These are phyloP conservation scores for Beauveria asiatica DNA, from an alignment of 2,329 filamentous ascomycete species.

Conservation along the genomic window DNA sequence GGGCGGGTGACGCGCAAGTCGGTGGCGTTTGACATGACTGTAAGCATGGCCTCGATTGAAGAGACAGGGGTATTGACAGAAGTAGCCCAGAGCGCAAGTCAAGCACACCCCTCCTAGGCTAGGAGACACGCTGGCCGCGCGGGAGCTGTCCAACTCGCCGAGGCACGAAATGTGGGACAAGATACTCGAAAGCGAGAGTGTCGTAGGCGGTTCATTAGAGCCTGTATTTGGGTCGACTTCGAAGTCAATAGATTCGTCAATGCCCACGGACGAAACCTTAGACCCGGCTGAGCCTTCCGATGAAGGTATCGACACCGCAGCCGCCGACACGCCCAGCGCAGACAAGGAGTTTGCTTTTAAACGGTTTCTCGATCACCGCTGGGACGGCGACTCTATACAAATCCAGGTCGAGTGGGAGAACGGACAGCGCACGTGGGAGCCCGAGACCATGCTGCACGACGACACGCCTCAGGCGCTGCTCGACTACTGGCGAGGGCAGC, in stretches of 20 bases:
- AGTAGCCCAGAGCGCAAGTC: neutral
- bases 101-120: constrained; percentile 1
- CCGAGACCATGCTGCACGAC: constrained; percentile 24
- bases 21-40: constrained; percentile 10
- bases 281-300: neutral
- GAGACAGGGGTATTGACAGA: neutral
- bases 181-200: neutral
- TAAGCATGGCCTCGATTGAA: neutral
- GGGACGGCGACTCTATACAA: constrained; percentile 21
- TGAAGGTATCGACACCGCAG: neutral
- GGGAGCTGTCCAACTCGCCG: neutral
- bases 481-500: constrained; percentile 22
- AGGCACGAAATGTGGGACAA: neutral
- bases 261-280: neutral
- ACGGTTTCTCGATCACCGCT: constrained; percentile 18
- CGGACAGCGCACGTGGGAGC: constrained; percentile 25
- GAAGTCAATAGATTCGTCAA: neutral
- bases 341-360: constrained; percentile 1
- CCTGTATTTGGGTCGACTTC: no score
- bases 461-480: constrained; percentile 25
- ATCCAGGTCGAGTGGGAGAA: constrained; percentile 32
- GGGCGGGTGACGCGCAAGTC: neutral
- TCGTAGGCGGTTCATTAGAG: neutral
- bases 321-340: neutral
- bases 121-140: neutral